These are phyloP conservation scores for Aspergillus jensenii DNA, from an alignment of 2,329 filamentous ascomycete species.

Conservation along the genomic window DNA sequence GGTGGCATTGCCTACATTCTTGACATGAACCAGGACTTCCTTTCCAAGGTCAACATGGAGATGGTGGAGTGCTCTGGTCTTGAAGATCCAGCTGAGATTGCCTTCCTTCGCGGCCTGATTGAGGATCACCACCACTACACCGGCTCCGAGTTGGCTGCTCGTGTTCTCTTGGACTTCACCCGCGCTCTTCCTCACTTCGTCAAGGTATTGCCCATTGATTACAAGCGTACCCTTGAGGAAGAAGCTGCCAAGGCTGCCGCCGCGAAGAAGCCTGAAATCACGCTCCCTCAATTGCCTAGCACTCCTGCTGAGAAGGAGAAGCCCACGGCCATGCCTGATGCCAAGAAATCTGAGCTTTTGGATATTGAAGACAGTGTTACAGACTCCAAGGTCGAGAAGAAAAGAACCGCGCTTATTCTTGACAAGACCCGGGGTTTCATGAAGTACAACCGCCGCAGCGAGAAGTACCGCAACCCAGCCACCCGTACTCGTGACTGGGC, in stretches of 20 bases:
- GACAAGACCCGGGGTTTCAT: constrained; percentile 98
- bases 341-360: constrained; percentile 68
- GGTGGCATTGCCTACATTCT: constrained; percentile 95
- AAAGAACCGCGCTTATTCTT: constrained; percentile 84
- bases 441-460: constrained; percentile 88
- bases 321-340: constrained; percentile 59
- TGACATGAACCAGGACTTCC: constrained; percentile 85
- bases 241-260: constrained; percentile 82
- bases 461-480: constrained; percentile 86
- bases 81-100: constrained; percentile 83
- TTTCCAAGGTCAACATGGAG: constrained; percentile 91
- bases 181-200: constrained; percentile 85
- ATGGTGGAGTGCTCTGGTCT: constrained; percentile 90
- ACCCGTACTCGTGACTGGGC: constrained; percentile 90
- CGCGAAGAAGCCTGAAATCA: constrained; percentile 80
- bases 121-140: constrained; percentile 99
- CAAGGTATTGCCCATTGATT: constrained; percentile 91
- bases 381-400: constrained; percentile 82
- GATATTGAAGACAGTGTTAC: constrained; percentile 92
- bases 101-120: constrained; percentile 84
- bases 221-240: constrained; percentile 88
- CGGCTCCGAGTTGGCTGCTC: constrained; percentile 88
- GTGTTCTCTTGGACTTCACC: constrained; percentile 93
- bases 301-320: constrained; percentile 53
- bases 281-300: constrained; percentile 73